phyloP scores from a whole-genome alignment of 2,329 filamentous ascomycete genomes.

The Fusarium verrucosum region DNA sequence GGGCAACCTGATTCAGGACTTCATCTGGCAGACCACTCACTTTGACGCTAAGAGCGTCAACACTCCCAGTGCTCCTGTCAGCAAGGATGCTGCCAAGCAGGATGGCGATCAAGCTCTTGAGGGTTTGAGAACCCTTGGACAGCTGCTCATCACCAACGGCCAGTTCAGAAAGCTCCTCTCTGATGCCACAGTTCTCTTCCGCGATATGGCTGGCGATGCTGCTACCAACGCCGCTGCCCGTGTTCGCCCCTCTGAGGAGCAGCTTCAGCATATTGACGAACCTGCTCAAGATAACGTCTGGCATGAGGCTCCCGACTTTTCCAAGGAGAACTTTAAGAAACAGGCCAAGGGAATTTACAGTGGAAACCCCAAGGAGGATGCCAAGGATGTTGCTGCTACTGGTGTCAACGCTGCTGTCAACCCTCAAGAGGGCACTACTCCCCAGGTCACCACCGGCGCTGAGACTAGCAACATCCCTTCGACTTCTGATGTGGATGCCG shows the following conservation, averaged over 20 bases:
- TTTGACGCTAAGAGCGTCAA: slow-evolving; percentile 71
- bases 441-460: slow-evolving; percentile 58
- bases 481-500: slow-evolving; percentile 8
- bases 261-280: slow-evolving; percentile 79
- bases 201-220: slow-evolving; percentile 92
- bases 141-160: slow-evolving; percentile 91
- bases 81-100: slow-evolving; percentile 80
- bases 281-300: slow-evolving; percentile 91
- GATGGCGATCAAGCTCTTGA: slow-evolving; percentile 86
- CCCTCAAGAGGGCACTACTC: slow-evolving; percentile 32
- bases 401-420: slow-evolving; percentile 63
- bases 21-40: slow-evolving; percentile 91
- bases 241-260: slow-evolving; percentile 81
- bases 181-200: slow-evolving; percentile 81
- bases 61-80: slow-evolving; percentile 72
- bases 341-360: slow-evolving; percentile 72
- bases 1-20: slow-evolving; percentile 93
- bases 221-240: slow-evolving; percentile 79
- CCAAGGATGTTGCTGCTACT: slow-evolving; percentile 66
- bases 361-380: slow-evolving; percentile 65
- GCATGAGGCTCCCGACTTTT: slow-evolving; percentile 86
- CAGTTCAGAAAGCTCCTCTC: slow-evolving; percentile 84
- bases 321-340: slow-evolving; percentile 72
- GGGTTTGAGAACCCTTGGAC: slow-evolving; percentile 87
- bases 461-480: slow-evolving; percentile 5